Base-by-base conservation (phyloP, 352 stramenopile species). In the Thraustochytrium striatum region DNA sequence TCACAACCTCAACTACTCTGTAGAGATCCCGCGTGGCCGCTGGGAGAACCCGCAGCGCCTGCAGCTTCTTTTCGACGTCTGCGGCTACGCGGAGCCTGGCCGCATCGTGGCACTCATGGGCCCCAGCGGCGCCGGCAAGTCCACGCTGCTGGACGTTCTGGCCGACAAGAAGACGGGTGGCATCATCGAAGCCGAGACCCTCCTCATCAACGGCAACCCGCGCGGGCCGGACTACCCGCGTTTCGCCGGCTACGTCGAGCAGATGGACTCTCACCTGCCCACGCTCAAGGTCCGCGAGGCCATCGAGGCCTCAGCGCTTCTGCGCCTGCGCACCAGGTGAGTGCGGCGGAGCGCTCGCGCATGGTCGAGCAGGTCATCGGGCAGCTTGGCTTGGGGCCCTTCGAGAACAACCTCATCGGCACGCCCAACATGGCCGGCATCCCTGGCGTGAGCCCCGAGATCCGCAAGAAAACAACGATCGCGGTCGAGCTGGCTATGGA, bases 131-230 rank as follows among this genome's bases (percentile, higher is more conserved):
- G 88, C 90, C 25, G 92, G 93, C 3, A 97, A 98, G 82, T 97
- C 93, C 1, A 98, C 93, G 1, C 85, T 97, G 8, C 92, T 97
- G 84, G 92, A 98, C 84, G 92, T 97, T 0, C 93, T 98, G 55
- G 91, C 93, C 0, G 85, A 93, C 2, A 87, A 93, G 59, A 98
- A 98, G 83, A 93, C 86, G 11, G 88, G 87, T 38, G 93, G 93
- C 8, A 81, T 82, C 41, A 86, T 90, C 36, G 73, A 82, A 57
- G 86, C 84, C n/a, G 82, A 89, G 7, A 88, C 90, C 33, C 36
- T 91, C 35, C 83, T 85, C 11, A 91, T 97, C 57, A 84, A 86
- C 33, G 92, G 93, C 28, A 84, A 94, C 16, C 90, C 62, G 83
- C 82, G 94, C 39, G 78, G 84, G 41, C 81, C 82, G 19, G 89